These are phyloP conservation scores for Fusarium fujikuroi DNA, from an alignment of 2,329 filamentous ascomycete genomes.

Conservation along the genomic window DNA sequence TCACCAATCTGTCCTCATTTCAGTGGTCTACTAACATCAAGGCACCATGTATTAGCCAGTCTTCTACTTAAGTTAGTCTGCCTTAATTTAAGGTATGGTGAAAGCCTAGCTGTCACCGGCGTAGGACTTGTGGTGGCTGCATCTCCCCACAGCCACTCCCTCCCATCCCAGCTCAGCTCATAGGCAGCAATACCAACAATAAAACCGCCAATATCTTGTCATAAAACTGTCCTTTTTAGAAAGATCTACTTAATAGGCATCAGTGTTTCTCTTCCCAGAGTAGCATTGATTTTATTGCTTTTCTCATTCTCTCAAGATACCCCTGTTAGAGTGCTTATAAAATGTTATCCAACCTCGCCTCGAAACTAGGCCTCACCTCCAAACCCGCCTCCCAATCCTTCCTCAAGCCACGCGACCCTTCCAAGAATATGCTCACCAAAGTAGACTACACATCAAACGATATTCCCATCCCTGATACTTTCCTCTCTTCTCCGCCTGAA, in stretches of 20 bases:
- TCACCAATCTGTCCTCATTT: not conserved
- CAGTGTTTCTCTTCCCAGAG: no score
- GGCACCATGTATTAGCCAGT: not conserved
- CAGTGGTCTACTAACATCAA: not conserved
- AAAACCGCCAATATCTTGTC: not conserved
- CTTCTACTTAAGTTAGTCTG: not conserved
- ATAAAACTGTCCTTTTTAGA: not conserved
- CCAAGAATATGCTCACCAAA: not conserved
- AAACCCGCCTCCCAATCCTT: not conserved
- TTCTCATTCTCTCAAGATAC: not conserved
- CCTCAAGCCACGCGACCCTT: slow-evolving; percentile 5
- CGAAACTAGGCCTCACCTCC: slow-evolving; percentile 36
- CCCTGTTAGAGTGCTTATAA: not conserved
- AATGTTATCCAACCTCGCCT: slow-evolving; percentile 40
- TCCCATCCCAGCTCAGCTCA: not conserved
- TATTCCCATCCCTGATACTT: slow-evolving; percentile 54
- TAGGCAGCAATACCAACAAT: slow-evolving; percentile 26
- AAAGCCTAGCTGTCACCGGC: slow-evolving; percentile 12
- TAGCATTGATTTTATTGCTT: not conserved
- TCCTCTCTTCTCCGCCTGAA: slow-evolving; percentile 55
- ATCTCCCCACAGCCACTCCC: not conserved
- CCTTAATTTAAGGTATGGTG: not conserved
- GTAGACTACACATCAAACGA: slow-evolving; percentile 47
- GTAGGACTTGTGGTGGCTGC: slow-evolving; percentile 31
- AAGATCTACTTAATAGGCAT: slow-evolving; percentile 3